phyloP scores from a whole-genome alignment of 192 early-diverging fungal genomes.

The Coemansia sp. region DNA sequence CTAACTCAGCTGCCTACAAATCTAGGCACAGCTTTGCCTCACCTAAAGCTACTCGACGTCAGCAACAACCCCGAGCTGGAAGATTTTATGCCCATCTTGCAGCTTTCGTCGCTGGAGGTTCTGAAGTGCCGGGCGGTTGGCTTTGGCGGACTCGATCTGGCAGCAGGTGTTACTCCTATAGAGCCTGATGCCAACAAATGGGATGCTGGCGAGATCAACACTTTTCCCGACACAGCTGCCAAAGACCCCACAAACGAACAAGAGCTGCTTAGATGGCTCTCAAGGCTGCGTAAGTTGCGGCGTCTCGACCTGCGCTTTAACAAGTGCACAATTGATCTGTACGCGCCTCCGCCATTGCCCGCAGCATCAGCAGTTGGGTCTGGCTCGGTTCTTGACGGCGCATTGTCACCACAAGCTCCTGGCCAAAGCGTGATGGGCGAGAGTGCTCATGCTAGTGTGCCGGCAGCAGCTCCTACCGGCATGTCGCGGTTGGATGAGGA shows the following conservation, averaged over 20 bases:
- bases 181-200: neutral
- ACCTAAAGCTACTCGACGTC: slow-evolving; percentile 38
- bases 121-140: slow-evolving; percentile 42
- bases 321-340: slow-evolving; percentile 34
- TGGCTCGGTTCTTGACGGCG: slow-evolving; percentile 23
- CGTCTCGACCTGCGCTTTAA: slow-evolving; percentile 48
- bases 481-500: slow-evolving; percentile 39
- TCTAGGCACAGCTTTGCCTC: slow-evolving; percentile 39
- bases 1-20: slow-evolving; percentile 33
- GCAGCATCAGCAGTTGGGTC: neutral
- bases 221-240: slow-evolving; percentile 11
- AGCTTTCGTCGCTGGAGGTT: slow-evolving; percentile 38
- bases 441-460: neutral
- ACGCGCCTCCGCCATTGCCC: slow-evolving; percentile 19
- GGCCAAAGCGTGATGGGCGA: slow-evolving; percentile 28
- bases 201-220: slow-evolving; percentile 8
- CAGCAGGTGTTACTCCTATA: slow-evolving; percentile 1
- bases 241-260: slow-evolving; percentile 6
- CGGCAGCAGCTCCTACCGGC: neutral
- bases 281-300: slow-evolving; percentile 26
- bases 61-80: slow-evolving; percentile 43
- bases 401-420: slow-evolving; percentile 35
- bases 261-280: slow-evolving; percentile 13
- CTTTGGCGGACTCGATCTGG: slow-evolving; percentile 15
- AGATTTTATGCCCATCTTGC: slow-evolving; percentile 35